Base-by-base conservation (phyloP, 352 stramenopile genomes). In the Phytophthora chlamydospora region DNA sequence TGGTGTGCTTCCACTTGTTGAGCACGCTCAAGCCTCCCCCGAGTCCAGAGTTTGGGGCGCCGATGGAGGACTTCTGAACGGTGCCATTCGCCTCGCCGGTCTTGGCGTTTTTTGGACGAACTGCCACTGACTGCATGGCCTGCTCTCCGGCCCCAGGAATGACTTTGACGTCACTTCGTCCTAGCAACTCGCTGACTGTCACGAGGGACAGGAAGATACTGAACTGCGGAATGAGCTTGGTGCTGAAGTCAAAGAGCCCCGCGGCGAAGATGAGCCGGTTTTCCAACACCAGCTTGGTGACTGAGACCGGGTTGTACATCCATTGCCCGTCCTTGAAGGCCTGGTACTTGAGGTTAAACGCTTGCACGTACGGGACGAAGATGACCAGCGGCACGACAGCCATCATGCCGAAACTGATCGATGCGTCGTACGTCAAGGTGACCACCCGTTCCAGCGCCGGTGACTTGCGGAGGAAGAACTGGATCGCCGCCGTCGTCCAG, bases 401-500 rank as follows among this genome's bases (percentile, higher is more conserved):
- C 39, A 58, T 55, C 29, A 68, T 64, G 17, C 44, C 35, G 19
- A 73, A 62, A 16, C 45, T 62, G 8, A 69, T 39, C 3, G 38
- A 14, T 4, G 65, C 65, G 14, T 73, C 58, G 21, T 51, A 65
- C 11, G 12, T 51, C 6, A 73, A 32, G 12, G 53, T 53, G 10
- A 54, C 2, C 0, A 63, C 45, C 12, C 45, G 21, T 19, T 51
- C 60, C 5, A 69, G 46, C 6, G 45, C 61, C n/a, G 52, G 52
- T 12, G 46, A 42, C 39, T 45, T 68, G 9, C 27, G 44, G 10
- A 73, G 24, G 3, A 58, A 62, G 12, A 61, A 24, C 31, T 73
- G 58, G 12, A 61, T 62, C 9, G 50, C 49, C 4, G 60, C 64
- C 12, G 65, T 74, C 0, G 55, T 44, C 54, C 62, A 71, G 50